phyloP scores from a whole-genome alignment of 2,329 filamentous ascomycete species.

The Exophiala dermatitidis region DNA sequence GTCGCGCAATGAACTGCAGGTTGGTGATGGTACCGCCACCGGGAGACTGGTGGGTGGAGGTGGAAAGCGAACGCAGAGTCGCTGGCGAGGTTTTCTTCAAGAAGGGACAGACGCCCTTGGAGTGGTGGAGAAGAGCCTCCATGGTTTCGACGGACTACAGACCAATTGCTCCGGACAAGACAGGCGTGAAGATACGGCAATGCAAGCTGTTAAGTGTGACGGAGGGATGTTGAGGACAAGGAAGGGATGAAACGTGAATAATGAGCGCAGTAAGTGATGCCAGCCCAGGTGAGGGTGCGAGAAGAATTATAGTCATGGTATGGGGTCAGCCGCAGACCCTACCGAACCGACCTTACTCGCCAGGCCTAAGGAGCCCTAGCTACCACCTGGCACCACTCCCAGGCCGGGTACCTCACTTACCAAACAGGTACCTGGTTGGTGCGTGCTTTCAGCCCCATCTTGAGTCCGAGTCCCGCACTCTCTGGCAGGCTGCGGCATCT shows the following conservation, averaged over 20 bases:
- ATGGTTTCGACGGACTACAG: slow-evolving; percentile 44
- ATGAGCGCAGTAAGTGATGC: background rate
- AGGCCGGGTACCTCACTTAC: no score
- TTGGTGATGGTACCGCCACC: slow-evolving; percentile 95
- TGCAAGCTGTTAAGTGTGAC: background rate
- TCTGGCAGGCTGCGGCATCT: background rate
- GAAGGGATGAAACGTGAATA: background rate
- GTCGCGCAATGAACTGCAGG: slow-evolving; percentile 84
- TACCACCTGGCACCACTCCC: no score
- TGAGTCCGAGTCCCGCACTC: background rate
- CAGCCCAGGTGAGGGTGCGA: background rate
- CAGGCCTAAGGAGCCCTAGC: background rate
- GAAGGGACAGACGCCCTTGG: slow-evolving; percentile 94
- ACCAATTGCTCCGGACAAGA: no score
- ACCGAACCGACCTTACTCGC: background rate
- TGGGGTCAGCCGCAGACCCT: background rate
- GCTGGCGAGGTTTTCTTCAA: slow-evolving; percentile 89
- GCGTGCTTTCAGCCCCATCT: background rate
- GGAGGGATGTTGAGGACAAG: background rate
- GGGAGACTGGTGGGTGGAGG: slow-evolving; percentile 56
- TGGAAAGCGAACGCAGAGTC: slow-evolving; percentile 80
- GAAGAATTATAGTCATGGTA: background rate
- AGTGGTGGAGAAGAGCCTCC: slow-evolving; percentile 92
- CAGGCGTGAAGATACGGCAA: background rate
- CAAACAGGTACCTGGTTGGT: no score